Conservation (phyloP, 2,329 filamentous ascomycete genomes). For the Albophoma yamanashiensis region DNA sequence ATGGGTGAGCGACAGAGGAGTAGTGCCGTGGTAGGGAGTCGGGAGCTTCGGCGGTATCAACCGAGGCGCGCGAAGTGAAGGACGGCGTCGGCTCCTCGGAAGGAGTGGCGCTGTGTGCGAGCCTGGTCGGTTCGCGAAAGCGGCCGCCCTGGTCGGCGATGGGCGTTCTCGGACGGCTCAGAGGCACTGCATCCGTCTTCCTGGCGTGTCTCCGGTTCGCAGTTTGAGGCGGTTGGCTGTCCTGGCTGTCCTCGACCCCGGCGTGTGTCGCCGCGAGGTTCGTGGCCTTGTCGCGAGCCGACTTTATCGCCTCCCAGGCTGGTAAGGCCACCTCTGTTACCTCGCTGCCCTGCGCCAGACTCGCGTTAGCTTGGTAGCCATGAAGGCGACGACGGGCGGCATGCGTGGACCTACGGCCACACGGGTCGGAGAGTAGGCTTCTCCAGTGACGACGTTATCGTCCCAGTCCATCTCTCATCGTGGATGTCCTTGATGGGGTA, state of each 20-base stretch:
- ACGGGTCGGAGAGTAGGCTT: constrained; percentile 23
- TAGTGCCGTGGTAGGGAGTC: constrained; percentile 6
- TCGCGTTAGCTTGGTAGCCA: constrained; percentile 9
- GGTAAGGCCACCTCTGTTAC: constrained; percentile 18
- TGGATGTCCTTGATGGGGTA: constrained; percentile 23
- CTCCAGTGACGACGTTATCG: constrained; percentile 17
- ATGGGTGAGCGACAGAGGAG: constrained; percentile 3
- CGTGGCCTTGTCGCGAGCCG: constrained; percentile 2
- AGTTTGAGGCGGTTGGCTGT: constrained; percentile 16
- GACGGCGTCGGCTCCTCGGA: constrained; percentile 20
- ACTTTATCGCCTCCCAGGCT: constrained; percentile 22
- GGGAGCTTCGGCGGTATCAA: constrained; percentile 9
- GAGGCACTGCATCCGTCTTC: constrained; percentile 4
- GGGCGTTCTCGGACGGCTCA: constrained; percentile 1
- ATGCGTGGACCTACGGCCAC: constrained; percentile 7
- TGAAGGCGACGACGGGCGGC: constrained; percentile 1
- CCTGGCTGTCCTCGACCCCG: constrained; percentile 8
- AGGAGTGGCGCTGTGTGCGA: constrained; percentile 10
- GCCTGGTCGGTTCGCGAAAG: constrained; percentile 11
- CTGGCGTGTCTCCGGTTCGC: constrained; percentile 14
- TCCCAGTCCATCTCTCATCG: constrained; percentile 28
- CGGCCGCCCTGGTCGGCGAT: constrained; percentile 6
- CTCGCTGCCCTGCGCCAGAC: constrained; percentile 12
- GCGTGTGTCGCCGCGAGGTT: not conserved
- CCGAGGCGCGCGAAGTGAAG: constrained; percentile 15